Conservation (phyloP, 345 rosid genomes). For the Clausena lansium region DNA sequence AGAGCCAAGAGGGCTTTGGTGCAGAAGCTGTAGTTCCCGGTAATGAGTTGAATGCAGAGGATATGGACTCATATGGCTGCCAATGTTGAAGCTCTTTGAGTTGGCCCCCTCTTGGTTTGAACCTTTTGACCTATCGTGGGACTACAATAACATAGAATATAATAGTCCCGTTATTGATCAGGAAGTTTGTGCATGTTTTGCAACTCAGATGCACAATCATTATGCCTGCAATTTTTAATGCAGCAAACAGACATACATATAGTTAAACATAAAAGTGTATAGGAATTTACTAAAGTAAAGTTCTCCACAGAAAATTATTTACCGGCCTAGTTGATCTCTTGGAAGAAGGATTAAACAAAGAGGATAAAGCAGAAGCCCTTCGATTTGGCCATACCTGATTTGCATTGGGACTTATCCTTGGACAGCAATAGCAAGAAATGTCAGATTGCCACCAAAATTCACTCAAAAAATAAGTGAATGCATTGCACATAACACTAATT, state of each 20-base stretch:
- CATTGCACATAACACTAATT: neutral
- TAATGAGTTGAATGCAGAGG: constrained; percentile 70
- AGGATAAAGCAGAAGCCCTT: constrained; percentile 88
- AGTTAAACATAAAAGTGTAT: neutral
- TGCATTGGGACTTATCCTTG: constrained; percentile 73
- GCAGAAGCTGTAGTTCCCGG: constrained; percentile 46
- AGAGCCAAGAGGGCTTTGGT: constrained; percentile 42
- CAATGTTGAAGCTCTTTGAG: constrained; percentile 81
- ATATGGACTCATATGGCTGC: constrained; percentile 83
- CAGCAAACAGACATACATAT: neutral
- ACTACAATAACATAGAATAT: constrained; percentile 29
- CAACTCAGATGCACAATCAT: neutral
- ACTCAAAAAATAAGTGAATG: neutral
- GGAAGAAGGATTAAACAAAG: constrained; percentile 74
- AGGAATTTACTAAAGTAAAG: neutral
- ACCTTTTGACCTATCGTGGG: constrained; percentile 59
- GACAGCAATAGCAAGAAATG: constrained; percentile 3
- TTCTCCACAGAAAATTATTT: too few species aligned
- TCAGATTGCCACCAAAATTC: neutral
- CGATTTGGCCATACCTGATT: constrained; percentile 87
- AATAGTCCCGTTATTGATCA: neutral
- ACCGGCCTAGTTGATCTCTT: constrained; percentile 50
- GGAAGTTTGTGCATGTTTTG: neutral
- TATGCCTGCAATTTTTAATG: neutral
- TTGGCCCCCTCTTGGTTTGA: constrained; percentile 58